Conservation (phyloP, 2,329 filamentous ascomycete genomes). For the Colletotrichum magnum region DNA sequence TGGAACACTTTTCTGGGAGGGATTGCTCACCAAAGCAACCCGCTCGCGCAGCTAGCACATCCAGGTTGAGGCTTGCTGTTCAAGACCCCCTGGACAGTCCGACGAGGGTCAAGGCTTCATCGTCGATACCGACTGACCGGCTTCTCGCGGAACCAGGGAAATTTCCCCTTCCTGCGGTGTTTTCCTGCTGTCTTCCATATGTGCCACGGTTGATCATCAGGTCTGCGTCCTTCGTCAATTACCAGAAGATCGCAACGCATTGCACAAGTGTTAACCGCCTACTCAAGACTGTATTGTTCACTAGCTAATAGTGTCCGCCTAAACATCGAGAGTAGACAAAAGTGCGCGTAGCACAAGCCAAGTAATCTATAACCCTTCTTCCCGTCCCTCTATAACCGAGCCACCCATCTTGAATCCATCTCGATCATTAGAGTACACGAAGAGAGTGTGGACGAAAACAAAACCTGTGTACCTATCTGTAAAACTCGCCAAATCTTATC, state of each 20-base stretch:
- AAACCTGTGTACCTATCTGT: slow-evolving; percentile 3
- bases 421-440: slow-evolving; percentile 13
- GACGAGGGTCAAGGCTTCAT: too few species aligned
- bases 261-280: not conserved
- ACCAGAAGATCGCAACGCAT: not conserved
- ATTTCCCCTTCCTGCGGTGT: too few species aligned
- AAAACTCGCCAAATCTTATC: slow-evolving; percentile 18
- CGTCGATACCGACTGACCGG: too few species aligned
- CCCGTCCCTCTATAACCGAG: slow-evolving; percentile 19
- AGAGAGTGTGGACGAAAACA: not conserved
- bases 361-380: slow-evolving; percentile 18
- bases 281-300: slow-evolving; percentile 31
- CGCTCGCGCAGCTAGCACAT: too few species aligned
- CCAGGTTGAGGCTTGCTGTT: too few species aligned
- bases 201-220: too few species aligned
- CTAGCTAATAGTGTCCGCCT: slow-evolving; percentile 16
- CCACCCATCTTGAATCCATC: slow-evolving; percentile 13
- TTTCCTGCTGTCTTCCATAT: too few species aligned
- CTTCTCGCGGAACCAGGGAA: too few species aligned
- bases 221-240: not conserved
- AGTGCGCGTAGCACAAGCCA: slow-evolving; percentile 25
- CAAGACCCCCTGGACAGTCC: too few species aligned
- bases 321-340: slow-evolving; percentile 26
- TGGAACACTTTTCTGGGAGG: not conserved
- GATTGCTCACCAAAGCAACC: too few species aligned